A percentile compares a stretch with the other conserved stretches of the same genome.
phyloP scores from a whole-genome alignment of 345 rosid genomes.

The Eucalyptus viminalis region DNA sequence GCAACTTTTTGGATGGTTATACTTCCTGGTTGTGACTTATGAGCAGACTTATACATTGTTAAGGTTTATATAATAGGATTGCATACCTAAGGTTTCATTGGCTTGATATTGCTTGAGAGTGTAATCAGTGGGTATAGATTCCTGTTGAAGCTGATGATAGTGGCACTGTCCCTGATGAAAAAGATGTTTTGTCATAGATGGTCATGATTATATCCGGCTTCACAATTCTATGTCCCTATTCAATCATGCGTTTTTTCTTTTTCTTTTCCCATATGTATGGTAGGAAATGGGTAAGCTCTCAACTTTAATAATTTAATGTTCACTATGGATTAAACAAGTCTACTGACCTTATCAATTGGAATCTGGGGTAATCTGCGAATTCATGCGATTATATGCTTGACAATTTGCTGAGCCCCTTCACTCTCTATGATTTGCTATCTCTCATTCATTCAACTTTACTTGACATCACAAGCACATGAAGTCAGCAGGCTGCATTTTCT shows the following conservation, averaged over 20 bases:
- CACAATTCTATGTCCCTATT: neutral
- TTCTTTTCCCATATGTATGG: neutral
- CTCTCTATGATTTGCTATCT: neutral
- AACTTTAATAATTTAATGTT: neutral
- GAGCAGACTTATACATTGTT: neutral
- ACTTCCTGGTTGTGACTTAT: neutral
- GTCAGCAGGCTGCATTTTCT: neutral
- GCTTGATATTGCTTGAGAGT: neutral
- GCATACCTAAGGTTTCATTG: neutral
- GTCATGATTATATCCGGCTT: neutral
- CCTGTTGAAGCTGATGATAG: neutral
- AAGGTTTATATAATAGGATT: neutral
- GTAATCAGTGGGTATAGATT: neutral
- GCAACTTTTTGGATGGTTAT: neutral
- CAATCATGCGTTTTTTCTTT: neutral
- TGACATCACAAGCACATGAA: neutral
- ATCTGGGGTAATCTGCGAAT: neutral
- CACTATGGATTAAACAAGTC: neutral
- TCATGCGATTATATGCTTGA: neutral
- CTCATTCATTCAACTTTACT: neutral
- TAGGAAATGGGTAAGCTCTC: neutral
- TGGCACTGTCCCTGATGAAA: neutral
- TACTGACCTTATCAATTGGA: neutral
- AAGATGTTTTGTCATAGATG: neutral
- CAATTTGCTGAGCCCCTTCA: neutral